A percentile compares a stretch with the other conserved stretches of the same genome.
These are phyloP conservation scores for Tephrocybe sp. DNA, from an alignment of 768 basidiomycete genomes.

Conservation along the genomic window DNA sequence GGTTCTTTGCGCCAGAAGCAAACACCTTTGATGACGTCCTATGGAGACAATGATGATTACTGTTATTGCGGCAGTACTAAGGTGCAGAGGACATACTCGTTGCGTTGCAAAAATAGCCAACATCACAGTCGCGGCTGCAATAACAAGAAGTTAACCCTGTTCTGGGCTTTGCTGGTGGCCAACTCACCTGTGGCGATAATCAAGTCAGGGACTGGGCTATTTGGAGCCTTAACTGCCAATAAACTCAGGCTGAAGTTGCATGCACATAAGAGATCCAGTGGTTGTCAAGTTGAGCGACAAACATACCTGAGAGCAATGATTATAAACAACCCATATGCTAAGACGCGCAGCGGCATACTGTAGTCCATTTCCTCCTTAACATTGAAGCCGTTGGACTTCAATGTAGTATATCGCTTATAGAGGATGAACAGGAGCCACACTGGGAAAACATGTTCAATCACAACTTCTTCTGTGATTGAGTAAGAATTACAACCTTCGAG, in stretches of 20 bases:
- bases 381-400: conserved; percentile 22
- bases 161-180: neutral
- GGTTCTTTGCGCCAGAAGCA: conserved; percentile 32
- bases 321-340: conserved; percentile 44
- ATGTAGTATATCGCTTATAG: conserved; percentile 30
- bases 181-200: conserved; percentile 44
- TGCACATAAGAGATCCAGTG: neutral
- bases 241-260: conserved; percentile 37
- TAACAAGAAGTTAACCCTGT: neutral
- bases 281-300: neutral
- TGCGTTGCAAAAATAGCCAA: conserved; percentile 51
- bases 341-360: conserved; percentile 44
- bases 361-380: conserved; percentile 34
- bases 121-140: conserved; percentile 40
- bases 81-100: conserved; percentile 23
- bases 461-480: no score
- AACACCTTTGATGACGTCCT: conserved; percentile 38
- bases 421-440: conserved; percentile 42
- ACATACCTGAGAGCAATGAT: conserved; percentile 40
- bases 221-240: conserved; percentile 41
- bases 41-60: neutral
- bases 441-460: conserved; percentile 21
- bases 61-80: neutral
- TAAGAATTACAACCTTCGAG: conserved; percentile 32
- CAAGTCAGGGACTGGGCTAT: conserved; percentile 47